Evolutionary conservation across 306 rosid genomes (phyloP).

Genomic region (Trifolium subterraneum): DNA sequence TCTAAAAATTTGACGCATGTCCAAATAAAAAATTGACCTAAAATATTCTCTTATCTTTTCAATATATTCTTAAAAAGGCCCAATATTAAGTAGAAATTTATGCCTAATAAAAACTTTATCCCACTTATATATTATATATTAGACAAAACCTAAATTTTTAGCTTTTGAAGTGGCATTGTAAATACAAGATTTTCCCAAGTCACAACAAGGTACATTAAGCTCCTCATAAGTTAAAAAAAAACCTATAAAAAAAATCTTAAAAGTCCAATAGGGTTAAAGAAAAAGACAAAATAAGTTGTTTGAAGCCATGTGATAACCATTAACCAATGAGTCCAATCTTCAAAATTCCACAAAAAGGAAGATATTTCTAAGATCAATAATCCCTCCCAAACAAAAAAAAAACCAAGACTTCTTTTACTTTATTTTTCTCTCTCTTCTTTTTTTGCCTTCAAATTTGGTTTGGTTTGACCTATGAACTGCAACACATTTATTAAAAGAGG

Average conservation of each 20-base stretch:
- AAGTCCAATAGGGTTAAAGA: neutral
- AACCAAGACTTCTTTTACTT: slow-evolving; percentile 5
- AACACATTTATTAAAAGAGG: slow-evolving; percentile 48
- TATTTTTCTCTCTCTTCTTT: slow-evolving; percentile 28
- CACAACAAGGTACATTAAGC: too few relatives aligned
- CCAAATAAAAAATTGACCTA: too few relatives aligned
- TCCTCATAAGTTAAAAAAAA: too few relatives aligned
- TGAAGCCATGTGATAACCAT: slow-evolving; percentile 26
- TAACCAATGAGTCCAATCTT: slow-evolving; percentile 5
- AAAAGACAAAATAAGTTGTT: neutral
- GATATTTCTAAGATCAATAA: slow-evolving; percentile 38
- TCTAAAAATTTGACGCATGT: too few relatives aligned
- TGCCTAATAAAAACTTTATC: too few relatives aligned
- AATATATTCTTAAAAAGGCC: too few relatives aligned
- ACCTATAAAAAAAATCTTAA: neutral
- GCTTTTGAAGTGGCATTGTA: too few relatives aligned
- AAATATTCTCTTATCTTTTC: too few relatives aligned
- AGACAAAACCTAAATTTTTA: too few relatives aligned
- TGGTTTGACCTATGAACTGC: slow-evolving; percentile 56
- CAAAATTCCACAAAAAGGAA: slow-evolving; percentile 38
- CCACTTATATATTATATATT: too few relatives aligned
- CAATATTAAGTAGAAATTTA: too few relatives aligned
- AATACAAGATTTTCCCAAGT: too few relatives aligned
- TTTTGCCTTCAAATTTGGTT: slow-evolving; percentile 44
- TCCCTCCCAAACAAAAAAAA: neutral